phyloP scores from a whole-genome alignment of 257 asterid genomes.

The Rehmannia glutinosa region DNA sequence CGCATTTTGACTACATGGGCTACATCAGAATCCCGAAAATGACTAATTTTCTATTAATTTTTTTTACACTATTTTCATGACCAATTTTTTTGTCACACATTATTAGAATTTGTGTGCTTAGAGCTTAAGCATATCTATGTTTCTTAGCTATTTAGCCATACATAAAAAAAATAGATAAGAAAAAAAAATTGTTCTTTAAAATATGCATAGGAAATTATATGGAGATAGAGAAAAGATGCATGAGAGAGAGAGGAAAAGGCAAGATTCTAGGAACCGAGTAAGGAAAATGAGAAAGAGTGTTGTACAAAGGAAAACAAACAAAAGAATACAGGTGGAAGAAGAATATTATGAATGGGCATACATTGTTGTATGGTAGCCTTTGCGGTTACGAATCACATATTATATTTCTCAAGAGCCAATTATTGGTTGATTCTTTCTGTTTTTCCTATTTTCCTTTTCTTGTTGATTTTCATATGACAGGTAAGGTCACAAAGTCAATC shows the following conservation, averaged over 20 bases:
- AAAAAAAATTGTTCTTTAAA: background rate
- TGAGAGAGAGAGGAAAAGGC: background rate
- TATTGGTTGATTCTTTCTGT: constrained; percentile 16
- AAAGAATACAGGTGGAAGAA: constrained; percentile 43
- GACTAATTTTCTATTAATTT: background rate
- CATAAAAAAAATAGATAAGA: background rate
- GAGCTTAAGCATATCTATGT: too few relatives aligned
- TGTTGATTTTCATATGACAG: background rate
- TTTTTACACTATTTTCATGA: background rate
- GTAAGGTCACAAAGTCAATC: constrained; percentile 7
- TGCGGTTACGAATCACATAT: constrained; percentile 5
- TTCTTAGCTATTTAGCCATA: too few relatives aligned
- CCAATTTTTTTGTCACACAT: too few relatives aligned
- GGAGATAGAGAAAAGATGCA: background rate
- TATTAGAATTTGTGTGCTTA: too few relatives aligned
- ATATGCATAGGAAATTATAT: background rate
- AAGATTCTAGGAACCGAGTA: constrained; percentile 18
- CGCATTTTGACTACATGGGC: too few relatives aligned
- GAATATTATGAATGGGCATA: constrained; percentile 50
- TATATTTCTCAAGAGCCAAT: constrained; percentile 14
- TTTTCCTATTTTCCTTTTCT: background rate
- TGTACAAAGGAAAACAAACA: constrained; percentile 24
- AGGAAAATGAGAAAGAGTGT: constrained; percentile 3
- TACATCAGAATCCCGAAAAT: too few relatives aligned
- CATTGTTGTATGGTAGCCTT: constrained; percentile 19